Percentiles rank a stretch among this genome's conserved stretches.
Conservation (phyloP, 805 yeast species). For the Candida loeiensis region DNA sequence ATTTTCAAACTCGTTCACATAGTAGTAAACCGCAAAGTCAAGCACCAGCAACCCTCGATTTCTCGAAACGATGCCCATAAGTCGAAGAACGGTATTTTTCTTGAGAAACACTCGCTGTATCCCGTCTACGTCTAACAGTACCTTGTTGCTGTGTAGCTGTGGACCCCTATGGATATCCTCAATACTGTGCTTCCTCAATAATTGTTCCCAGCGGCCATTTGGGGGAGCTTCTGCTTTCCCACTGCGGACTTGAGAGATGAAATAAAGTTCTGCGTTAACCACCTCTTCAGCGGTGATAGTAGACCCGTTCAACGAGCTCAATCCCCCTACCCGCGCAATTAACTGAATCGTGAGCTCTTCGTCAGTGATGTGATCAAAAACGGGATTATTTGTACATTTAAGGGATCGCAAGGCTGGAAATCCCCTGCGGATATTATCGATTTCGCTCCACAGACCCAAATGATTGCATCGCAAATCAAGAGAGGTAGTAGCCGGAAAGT, state of each 20-base stretch:
- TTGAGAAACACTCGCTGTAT: constrained; percentile 19
- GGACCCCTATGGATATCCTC: constrained; percentile 2
- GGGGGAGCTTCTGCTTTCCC: constrained; percentile 19
- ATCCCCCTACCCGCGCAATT: constrained; percentile 41
- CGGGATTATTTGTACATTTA: constrained; percentile 52
- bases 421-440: constrained; percentile 39
- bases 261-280: constrained; percentile 63
- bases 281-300: constrained; percentile 45
- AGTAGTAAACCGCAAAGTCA: constrained; percentile 24
- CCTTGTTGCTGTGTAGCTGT: not conserved
- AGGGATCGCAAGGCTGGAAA: constrained; percentile 47
- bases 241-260: constrained; percentile 48
- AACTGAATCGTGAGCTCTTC: constrained; percentile 36
- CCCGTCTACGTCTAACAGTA: constrained; percentile 1
- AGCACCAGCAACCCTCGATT: constrained; percentile 17
- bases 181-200: constrained; percentile 36
- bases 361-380: constrained; percentile 28
- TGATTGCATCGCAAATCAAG: constrained; percentile 54
- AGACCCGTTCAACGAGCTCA: constrained; percentile 58
- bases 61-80: constrained; percentile 32
- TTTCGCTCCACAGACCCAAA: constrained; percentile 43
- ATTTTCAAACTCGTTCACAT: constrained; percentile 20
- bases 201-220: constrained; percentile 39
- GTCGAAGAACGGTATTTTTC: constrained; percentile 26
- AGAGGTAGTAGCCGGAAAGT: not conserved